Conservation (phyloP, 305 asterid species). For the Solanum hybrid region DNA sequence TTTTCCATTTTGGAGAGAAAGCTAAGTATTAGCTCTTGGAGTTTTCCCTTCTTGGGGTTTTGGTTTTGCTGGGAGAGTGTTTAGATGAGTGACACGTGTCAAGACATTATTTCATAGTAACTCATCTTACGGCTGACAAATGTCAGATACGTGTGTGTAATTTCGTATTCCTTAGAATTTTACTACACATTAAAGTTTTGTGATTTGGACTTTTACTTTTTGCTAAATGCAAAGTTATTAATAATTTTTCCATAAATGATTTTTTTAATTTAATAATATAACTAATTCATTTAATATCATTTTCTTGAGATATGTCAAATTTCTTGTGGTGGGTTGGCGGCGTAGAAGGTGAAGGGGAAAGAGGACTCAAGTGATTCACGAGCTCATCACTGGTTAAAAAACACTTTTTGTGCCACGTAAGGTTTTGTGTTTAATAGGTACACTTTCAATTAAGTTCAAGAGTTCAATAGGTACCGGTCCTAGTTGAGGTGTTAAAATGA, state of each 20-base stretch:
- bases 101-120: background rate
- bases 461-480: background rate
- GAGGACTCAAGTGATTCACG: background rate
- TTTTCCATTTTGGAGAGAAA: background rate
- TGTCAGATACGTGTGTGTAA: background rate
- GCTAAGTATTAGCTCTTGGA: background rate
- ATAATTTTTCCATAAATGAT: background rate
- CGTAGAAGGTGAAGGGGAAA: background rate
- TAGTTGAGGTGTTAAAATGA: background rate
- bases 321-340: background rate
- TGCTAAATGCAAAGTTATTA: background rate
- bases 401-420: background rate
- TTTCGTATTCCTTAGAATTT: background rate
- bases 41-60: background rate
- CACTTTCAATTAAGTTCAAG: background rate
- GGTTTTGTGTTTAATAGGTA: background rate
- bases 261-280: too few species aligned
- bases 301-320: background rate
- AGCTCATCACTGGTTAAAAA: background rate
- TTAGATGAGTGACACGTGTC: background rate
- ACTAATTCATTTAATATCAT: background rate
- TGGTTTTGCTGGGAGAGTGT: background rate
- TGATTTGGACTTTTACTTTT: background rate
- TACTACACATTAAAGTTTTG: background rate
- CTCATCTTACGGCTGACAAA: background rate